Percentiles rank a stretch among this genome's conserved stretches.
Evolutionary conservation across 2,329 filamentous ascomycete species (phyloP).

Genomic region (Arthrobotrys sphaeroides): DNA sequence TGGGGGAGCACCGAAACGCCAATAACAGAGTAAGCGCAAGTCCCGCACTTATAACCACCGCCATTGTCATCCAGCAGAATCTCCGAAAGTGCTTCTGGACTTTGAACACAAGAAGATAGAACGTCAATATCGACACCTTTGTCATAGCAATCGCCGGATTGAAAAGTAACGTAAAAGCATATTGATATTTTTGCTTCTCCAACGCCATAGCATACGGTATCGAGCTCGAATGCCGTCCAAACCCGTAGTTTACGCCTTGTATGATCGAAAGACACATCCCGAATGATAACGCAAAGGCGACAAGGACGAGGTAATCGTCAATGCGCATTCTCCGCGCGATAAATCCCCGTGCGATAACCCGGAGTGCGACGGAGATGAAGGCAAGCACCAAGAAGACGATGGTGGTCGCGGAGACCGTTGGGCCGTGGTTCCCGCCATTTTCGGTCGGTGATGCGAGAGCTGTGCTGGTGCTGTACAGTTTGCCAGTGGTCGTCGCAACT

Average conservation of each 20-base stretch:
- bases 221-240: conserved; percentile 65
- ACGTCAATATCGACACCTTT: conserved; percentile 90
- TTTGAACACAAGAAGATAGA: conserved; percentile 84
- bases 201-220: conserved; percentile 50
- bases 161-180: conserved; percentile 62
- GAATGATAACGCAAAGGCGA: conserved; percentile 60
- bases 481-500: conserved; percentile 40
- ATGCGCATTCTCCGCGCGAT: conserved; percentile 54
- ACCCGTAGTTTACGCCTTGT: conserved; percentile 65
- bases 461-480: conserved; percentile 49
- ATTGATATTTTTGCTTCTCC: conserved; percentile 47
- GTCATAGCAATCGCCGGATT: conserved; percentile 90
- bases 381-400: conserved; percentile 54
- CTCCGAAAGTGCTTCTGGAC: conserved; percentile 80
- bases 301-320: conserved; percentile 57
- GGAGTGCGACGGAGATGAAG: conserved; percentile 55
- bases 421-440: conserved; percentile 42
- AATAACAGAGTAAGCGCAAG: conserved; percentile 83
- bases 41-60: conserved; percentile 80
- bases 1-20: conserved; percentile 83
- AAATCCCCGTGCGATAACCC: conserved; percentile 56
- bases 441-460: conserved; percentile 34
- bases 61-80: conserved; percentile 81
- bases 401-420: conserved; percentile 55
- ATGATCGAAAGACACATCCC: conserved; percentile 65